These are phyloP conservation scores for Phyllosticta capitalensis DNA, from an alignment of 2,329 filamentous ascomycete species.

Conservation along the genomic window DNA sequence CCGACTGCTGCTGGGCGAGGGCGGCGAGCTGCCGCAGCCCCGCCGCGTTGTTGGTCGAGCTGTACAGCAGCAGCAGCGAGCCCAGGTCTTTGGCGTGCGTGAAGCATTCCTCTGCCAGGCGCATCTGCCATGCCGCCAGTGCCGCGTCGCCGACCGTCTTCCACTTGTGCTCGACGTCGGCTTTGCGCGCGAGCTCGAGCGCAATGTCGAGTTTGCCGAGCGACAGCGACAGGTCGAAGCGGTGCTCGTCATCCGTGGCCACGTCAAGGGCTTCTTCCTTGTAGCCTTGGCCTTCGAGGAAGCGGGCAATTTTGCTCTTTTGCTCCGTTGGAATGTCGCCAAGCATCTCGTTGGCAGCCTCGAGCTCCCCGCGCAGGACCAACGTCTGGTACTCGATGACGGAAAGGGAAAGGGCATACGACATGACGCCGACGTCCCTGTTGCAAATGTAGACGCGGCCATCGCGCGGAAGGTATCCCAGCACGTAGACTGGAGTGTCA, in stretches of 20 bases:
- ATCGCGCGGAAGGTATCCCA: conserved; percentile 91
- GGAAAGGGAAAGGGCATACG: conserved; percentile 80
- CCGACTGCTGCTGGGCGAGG: conserved; percentile 65
- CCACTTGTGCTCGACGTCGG: conserved; percentile 94
- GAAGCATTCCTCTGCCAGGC: conserved; percentile 87
- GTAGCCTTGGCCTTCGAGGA: conserved; percentile 93
- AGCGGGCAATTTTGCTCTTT: conserved; percentile 95
- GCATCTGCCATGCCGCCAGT: conserved; percentile 74
- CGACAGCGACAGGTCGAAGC: conserved; percentile 82
- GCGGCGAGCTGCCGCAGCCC: conserved; percentile 64
- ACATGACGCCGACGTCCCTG: conserved; percentile 88
- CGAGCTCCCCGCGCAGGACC: conserved; percentile 87
- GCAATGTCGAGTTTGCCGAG: conserved; percentile 79
- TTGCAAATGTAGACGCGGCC: conserved; percentile 92
- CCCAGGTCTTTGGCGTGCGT: conserved; percentile 82
- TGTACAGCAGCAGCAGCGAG: conserved; percentile 78
- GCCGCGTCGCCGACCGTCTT: conserved; percentile 93
- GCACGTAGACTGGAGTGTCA: conserved; percentile 86
- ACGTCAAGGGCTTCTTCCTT: conserved; percentile 93
- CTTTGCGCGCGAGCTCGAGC: conserved; percentile 69
- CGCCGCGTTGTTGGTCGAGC: conserved; percentile 68
- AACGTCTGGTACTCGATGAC: conserved; percentile 96
- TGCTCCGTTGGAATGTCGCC: conserved; percentile 80
- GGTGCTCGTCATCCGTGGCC: conserved; percentile 89
- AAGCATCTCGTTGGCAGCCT: conserved; percentile 78